phyloP scores from a whole-genome alignment of 164 flowering plant genomes.

The Vitis amurensis region DNA sequence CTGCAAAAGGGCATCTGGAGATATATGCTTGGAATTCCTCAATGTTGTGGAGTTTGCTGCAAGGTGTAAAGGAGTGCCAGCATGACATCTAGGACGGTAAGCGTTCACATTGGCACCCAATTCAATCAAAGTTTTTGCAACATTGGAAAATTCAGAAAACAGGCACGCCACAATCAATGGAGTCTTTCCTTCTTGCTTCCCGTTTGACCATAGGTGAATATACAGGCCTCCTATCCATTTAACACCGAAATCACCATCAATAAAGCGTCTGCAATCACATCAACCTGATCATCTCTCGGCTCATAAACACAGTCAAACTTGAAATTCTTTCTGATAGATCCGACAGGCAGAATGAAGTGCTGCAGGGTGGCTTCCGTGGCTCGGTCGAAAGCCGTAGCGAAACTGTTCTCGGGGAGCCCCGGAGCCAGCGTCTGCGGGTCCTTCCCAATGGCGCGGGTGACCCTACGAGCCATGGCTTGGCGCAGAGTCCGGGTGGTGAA shows the following conservation, averaged over 20 bases:
- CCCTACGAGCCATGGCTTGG: conserved; percentile 45
- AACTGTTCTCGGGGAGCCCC: conserved; percentile 29
- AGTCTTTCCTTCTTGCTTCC: conserved; percentile 11
- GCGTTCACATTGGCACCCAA: conserved; percentile 5
- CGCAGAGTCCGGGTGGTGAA: conserved; percentile 41
- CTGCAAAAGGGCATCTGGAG: no score
- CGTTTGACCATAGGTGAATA: no score
- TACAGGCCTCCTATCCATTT: no score
- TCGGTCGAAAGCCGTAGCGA: conserved; percentile 34
- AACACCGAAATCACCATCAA: no score
- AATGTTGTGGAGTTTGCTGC: no score
- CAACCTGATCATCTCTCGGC: no score
- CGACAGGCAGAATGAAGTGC: conserved; percentile 22
- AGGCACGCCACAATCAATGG: conserved; percentile 12
- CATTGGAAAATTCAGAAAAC: conserved; percentile 6
- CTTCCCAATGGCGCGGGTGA: conserved; percentile 34
- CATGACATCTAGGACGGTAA: no score
- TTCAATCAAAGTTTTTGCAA: conserved; percentile 10
- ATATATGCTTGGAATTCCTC: no score
- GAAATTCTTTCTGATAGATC: no score
- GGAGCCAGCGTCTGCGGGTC: conserved; percentile 33
- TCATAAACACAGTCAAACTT: no score
- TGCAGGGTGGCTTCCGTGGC: conserved; percentile 39
- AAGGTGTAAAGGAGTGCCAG: no score
- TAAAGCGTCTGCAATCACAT: no score